Percentiles rank a stretch among this genome's conserved stretches.
phyloP scores from a whole-genome alignment of 2,329 filamentous ascomycete species.

The Ascochyta viciae-villosae region DNA sequence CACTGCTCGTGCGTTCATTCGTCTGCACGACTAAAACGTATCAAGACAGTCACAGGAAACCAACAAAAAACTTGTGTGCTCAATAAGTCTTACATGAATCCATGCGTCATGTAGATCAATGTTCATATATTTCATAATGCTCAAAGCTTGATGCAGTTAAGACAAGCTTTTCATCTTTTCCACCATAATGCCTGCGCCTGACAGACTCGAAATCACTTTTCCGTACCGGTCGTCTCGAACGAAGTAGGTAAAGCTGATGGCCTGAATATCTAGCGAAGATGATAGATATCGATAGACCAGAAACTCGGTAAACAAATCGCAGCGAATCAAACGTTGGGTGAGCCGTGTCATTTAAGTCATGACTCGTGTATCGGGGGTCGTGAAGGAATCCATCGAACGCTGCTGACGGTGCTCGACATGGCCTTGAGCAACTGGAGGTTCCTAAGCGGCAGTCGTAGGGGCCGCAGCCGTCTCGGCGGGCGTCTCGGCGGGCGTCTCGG shows the following conservation, averaged over 20 bases:
- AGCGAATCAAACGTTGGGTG: conserved; percentile 27
- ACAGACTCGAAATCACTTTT: conserved; percentile 45
- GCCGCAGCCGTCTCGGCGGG: conserved; percentile 35
- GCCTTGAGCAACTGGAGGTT: conserved; percentile 31
- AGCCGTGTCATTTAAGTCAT: conserved; percentile 23
- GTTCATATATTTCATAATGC: conserved; percentile 25
- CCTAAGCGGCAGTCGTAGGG: conserved; percentile 44
- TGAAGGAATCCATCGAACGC: conserved; percentile 15
- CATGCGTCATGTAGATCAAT: conserved; percentile 17
- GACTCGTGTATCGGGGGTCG: conserved; percentile 15
- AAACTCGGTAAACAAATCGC: conserved; percentile 32
- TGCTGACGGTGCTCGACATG: conserved; percentile 26
- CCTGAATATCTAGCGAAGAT: conserved; percentile 41
- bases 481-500: conserved; percentile 28
- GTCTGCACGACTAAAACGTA: too few species aligned
- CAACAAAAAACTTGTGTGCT: too few species aligned
- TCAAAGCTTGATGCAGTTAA: conserved; percentile 31
- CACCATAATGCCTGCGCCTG: conserved; percentile 40
- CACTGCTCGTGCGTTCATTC: too few species aligned
- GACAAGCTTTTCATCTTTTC: conserved; percentile 35
- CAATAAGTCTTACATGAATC: conserved; percentile 4
- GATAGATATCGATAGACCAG: conserved; percentile 37
- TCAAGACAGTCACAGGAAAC: too few species aligned
- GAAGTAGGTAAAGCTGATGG: conserved; percentile 39
- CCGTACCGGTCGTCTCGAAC: conserved; percentile 34